A percentile compares a stretch with the other conserved stretches of the same genome.
phyloP scores from a whole-genome alignment of 2,329 filamentous ascomycete species.

The Botryotinia calthae region DNA sequence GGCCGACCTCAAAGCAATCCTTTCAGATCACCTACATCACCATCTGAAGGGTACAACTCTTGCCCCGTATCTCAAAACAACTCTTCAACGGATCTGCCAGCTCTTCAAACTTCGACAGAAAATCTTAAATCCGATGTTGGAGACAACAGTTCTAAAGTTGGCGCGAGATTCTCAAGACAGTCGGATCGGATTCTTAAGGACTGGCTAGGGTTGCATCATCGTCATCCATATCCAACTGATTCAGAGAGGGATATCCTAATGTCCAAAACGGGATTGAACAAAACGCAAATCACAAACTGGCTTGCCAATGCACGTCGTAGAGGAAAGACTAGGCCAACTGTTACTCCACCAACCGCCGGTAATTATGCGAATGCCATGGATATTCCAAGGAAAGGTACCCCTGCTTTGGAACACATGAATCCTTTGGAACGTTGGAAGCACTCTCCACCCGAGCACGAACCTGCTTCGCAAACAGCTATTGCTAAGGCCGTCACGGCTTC shows the following conservation, averaged over 20 bases:
- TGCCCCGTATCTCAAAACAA: slow-evolving; percentile 20
- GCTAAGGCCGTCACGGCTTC: slow-evolving; percentile 56
- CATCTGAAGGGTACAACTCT: slow-evolving; percentile 22
- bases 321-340: slow-evolving; percentile 69
- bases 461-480: slow-evolving; percentile 62
- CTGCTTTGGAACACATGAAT: slow-evolving; percentile 54
- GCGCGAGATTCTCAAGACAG: slow-evolving; percentile 74
- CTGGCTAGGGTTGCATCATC: slow-evolving; percentile 77
- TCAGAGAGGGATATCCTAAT: slow-evolving; percentile 81
- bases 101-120: slow-evolving; percentile 51
- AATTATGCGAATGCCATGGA: slow-evolving; percentile 65
- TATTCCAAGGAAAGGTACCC: slow-evolving; percentile 63
- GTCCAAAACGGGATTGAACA: slow-evolving; percentile 73
- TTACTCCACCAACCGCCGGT: slow-evolving; percentile 65
- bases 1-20: background rate
- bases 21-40: slow-evolving; percentile 19
- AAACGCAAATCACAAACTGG: slow-evolving; percentile 88
- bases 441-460: slow-evolving; percentile 68
- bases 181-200: slow-evolving; percentile 78
- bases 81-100: slow-evolving; percentile 27
- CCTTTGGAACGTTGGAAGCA: slow-evolving; percentile 68
- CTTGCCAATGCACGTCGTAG: slow-evolving; percentile 83
- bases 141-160: slow-evolving; percentile 55
- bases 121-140: slow-evolving; percentile 54
- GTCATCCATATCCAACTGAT: slow-evolving; percentile 85